phyloP scores from a whole-genome alignment of 805 yeast species.

The Torulaspora gathmanii region DNA sequence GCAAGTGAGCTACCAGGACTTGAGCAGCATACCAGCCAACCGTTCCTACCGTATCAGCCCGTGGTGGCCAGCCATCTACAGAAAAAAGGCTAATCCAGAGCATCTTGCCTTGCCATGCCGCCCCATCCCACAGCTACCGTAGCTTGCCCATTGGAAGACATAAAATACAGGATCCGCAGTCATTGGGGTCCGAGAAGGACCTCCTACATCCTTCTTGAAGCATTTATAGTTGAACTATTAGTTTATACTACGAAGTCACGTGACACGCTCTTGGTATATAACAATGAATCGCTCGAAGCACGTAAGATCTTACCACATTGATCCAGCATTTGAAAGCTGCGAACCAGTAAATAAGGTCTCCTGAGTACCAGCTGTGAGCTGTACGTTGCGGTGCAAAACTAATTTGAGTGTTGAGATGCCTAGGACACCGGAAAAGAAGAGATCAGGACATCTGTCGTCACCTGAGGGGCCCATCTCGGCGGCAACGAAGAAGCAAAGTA shows the following conservation, averaged over 20 bases:
- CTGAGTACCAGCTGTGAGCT: neutral
- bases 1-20: neutral
- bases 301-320: neutral
- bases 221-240: neutral
- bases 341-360: neutral
- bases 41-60: slow-evolving; percentile 2
- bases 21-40: neutral
- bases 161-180: neutral
- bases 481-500: slow-evolving; percentile 11
- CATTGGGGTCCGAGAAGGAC: neutral
- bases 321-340: neutral
- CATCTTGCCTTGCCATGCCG: neutral
- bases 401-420: slow-evolving; percentile 14
- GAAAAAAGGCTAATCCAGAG: neutral
- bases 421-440: slow-evolving; percentile 22
- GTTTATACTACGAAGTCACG: neutral
- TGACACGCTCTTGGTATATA: neutral
- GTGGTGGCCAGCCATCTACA: neutral
- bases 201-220: neutral
- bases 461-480: slow-evolving; percentile 22
- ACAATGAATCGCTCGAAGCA: neutral
- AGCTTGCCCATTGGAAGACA: neutral
- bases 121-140: neutral
- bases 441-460: slow-evolving; percentile 20
- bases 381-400: neutral